Conservation (phyloP, 2,329 filamentous ascomycete genomes). For the Sporothrix mexicana region DNA sequence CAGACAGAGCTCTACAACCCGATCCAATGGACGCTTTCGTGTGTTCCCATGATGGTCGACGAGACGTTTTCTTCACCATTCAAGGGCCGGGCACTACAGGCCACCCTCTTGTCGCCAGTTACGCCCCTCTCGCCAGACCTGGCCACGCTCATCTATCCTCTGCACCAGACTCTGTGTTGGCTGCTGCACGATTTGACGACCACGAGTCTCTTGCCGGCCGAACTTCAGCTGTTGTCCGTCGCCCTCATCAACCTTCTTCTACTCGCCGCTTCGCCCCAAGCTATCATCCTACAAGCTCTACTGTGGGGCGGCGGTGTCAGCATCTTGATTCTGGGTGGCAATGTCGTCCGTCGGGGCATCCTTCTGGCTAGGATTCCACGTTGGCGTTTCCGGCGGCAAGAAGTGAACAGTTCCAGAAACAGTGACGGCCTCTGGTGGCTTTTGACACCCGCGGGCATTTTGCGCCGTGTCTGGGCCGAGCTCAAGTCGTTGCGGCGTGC, state of each 20-base stretch:
- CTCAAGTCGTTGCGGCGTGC: conserved; percentile 41
- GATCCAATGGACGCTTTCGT: conserved; percentile 80
- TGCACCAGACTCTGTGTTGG: conserved; percentile 78
- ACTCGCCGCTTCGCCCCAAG: conserved; percentile 79
- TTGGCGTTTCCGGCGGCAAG: conserved; percentile 78
- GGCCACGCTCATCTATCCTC: conserved; percentile 67
- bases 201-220: conserved; percentile 83
- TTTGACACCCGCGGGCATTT: conserved; percentile 42
- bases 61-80: conserved; percentile 39
- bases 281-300: conserved; percentile 81
- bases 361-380: conserved; percentile 84
- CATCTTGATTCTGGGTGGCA: conserved; percentile 73
- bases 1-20: conserved; percentile 64
- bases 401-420: conserved; percentile 45
- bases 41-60: conserved; percentile 67
- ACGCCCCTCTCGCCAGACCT: conserved; percentile 40
- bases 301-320: conserved; percentile 84
- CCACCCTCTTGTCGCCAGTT: background rate
- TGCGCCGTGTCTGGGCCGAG: conserved; percentile 45
- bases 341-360: conserved; percentile 82
- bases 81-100: background rate
- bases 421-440: conserved; percentile 37
- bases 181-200: conserved; percentile 82
- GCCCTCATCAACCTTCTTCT: conserved; percentile 81
- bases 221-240: conserved; percentile 85